Evolutionary conservation across 352 stramenopile genomes (phyloP).

Genomic region (Saprolegnia parasitica): DNA sequence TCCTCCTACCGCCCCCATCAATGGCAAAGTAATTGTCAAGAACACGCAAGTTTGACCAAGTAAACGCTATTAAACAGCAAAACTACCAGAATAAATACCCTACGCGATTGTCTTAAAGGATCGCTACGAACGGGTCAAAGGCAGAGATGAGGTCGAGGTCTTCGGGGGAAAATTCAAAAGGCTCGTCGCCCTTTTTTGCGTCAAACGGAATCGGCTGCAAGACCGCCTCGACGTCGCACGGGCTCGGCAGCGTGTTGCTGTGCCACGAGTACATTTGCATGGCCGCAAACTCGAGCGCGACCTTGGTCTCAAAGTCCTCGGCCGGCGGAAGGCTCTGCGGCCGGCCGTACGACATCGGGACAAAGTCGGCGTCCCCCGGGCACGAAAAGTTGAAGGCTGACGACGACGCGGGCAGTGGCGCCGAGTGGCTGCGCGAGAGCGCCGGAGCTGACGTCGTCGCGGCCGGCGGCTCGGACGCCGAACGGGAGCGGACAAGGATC

Average conservation of each 20-base stretch:
- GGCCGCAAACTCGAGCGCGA: constrained; percentile 10
- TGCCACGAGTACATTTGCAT: constrained; percentile 20
- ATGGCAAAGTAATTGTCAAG: too few relatives aligned
- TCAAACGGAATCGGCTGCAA: constrained; percentile 9
- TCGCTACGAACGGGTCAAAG: background rate
- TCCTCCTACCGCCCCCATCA: too few relatives aligned
- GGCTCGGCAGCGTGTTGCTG: background rate
- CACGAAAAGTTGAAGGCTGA: constrained; percentile 6
- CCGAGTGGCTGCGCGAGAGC: background rate
- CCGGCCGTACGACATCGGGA: constrained; percentile 5
- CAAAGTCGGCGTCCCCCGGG: constrained; percentile 3
- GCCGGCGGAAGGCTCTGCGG: constrained; percentile 2
- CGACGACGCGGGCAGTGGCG: background rate
- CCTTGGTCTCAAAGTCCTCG: constrained; percentile 13
- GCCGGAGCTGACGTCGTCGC: background rate
- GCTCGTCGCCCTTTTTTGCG: background rate
- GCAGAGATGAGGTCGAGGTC: constrained; percentile 9
- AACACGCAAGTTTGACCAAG: background rate
- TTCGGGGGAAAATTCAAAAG: constrained; percentile 7
- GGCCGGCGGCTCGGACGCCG: background rate
- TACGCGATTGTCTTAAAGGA: background rate
- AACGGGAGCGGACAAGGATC: background rate
- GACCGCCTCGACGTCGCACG: background rate
- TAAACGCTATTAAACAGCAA: background rate
- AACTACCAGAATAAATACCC: background rate